Evolutionary conservation across 1,284 basidiomycete genomes (phyloP), one percentile per base, ranked within the genome.

Genomic region (Naganishia albida): DNA sequence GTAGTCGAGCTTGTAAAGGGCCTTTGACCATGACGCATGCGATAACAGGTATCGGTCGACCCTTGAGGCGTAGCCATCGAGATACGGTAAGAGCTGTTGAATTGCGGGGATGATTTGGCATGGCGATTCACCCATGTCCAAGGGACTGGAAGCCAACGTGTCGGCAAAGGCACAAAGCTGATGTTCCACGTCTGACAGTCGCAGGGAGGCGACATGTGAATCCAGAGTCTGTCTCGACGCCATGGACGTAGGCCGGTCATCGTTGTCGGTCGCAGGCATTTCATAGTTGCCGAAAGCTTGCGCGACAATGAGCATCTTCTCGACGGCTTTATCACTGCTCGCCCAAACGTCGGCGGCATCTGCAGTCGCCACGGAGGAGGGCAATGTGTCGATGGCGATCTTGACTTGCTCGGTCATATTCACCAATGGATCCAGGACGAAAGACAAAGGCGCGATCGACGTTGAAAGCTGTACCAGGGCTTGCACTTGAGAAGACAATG

Each of bases 1-100:
- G 72, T 88, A 89, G 70, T 86, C 83, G 66, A 99, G 83, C 78
- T 96, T 97, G 83, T 94, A 89, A 13, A 92, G 28, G 53, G 49
- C 51, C 28, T 65, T 65, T 15, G 57, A 60, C 70, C 63, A 74
- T 46, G 63, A 44, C 7, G 66, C 54, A n/a, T 51, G 62, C 15
- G 74, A 72, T 16, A 80, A 73, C 40, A 80, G 54, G 54, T 74
- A 74, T 30, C 80, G 74, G 16, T 72, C 65, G 43, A 66, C 56
- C 13, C 51, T 63, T 13, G 55, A 30, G 26, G 62, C 43, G 51
- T 68, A 71, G 42, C 66, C 65, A 28, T 53, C 60, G 50, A 78
- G 65, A 70, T 78, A 78, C 18, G 80, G 72, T 3, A 77, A 60
- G 7, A 77, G 30, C 26, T 77, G 74, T 4, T 72, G 70, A 23